Evolutionary conservation across 306 rosid genomes (phyloP).

Genomic region (Cucurbita moschata): DNA sequence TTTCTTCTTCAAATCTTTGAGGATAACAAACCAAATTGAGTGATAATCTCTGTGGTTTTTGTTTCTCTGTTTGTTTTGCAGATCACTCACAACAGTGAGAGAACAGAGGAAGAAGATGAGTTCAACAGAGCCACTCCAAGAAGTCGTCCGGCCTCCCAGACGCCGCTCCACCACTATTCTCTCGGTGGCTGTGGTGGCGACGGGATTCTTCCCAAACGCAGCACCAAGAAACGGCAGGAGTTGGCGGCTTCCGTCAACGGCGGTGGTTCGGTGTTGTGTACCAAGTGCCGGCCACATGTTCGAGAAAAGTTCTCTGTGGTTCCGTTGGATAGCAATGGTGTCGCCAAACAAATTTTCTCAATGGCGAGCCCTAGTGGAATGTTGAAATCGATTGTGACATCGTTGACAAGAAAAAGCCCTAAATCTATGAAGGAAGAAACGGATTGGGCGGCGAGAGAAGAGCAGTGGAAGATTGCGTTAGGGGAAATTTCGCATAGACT

Average conservation of each 20-base stretch:
- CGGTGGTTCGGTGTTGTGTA: conserved; percentile 46
- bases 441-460: conserved; percentile 38
- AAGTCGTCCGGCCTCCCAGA: conserved; percentile 15
- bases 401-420: conserved; percentile 63
- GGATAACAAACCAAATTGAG: neutral
- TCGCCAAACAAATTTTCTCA: conserved; percentile 29
- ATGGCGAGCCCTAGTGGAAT: conserved; percentile 60
- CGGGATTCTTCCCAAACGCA: conserved; percentile 8
- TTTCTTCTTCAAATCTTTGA: neutral
- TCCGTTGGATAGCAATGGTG: conserved; percentile 42
- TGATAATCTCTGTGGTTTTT: neutral
- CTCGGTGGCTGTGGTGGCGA: neutral
- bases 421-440: conserved; percentile 14
- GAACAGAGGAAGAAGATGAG: conserved; percentile 32
- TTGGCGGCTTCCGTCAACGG: conserved; percentile 14
- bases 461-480: conserved; percentile 71
- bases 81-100: conserved; percentile 43
- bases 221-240: conserved; percentile 33
- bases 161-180: conserved; percentile 28
- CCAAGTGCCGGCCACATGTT: conserved; percentile 73
- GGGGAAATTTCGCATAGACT: conserved; percentile 79
- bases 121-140: conserved; percentile 26
- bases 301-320: conserved; percentile 77
- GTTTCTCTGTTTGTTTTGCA: conserved; percentile 15
- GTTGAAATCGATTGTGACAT: conserved; percentile 54